Conservation (phyloP, 1,139 yeast species). For the Nakaseomyces uthaithaninus region DNA sequence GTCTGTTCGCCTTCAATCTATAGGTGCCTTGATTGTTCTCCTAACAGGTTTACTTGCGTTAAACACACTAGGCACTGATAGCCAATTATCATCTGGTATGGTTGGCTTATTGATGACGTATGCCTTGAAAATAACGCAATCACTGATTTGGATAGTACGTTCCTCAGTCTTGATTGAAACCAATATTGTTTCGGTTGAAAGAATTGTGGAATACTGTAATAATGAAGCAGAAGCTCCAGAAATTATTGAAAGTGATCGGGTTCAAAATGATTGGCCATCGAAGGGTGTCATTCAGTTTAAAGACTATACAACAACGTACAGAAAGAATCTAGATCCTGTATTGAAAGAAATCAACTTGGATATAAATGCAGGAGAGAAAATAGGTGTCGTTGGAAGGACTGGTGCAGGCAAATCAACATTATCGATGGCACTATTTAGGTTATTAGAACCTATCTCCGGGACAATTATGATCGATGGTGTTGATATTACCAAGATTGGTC, state of each 20-base stretch:
- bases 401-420: conserved; percentile 80
- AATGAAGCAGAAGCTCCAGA: conserved; percentile 50
- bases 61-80: conserved; percentile 41
- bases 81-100: conserved; percentile 54
- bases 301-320: conserved; percentile 57
- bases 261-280: conserved; percentile 49
- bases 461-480: conserved; percentile 43
- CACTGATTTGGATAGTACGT: conserved; percentile 54
- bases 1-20: conserved; percentile 55
- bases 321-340: conserved; percentile 52
- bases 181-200: conserved; percentile 66
- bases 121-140: conserved; percentile 54
- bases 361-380: conserved; percentile 54
- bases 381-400: conserved; percentile 79
- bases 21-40: conserved; percentile 58
- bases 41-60: conserved; percentile 51
- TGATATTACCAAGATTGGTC: conserved; percentile 40
- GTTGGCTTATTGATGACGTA: conserved; percentile 70
- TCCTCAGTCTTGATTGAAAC: conserved; percentile 68
- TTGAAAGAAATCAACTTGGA: conserved; percentile 45
- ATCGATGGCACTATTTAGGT: conserved; percentile 63
- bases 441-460: conserved; percentile 59
- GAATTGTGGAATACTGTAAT: conserved; percentile 64
- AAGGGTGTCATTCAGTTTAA: conserved; percentile 49
- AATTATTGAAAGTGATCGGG: conserved; percentile 32